Base-by-base conservation (phyloP, 2,329 filamentous ascomycete species). In the Aspergillus sp. region DNA sequence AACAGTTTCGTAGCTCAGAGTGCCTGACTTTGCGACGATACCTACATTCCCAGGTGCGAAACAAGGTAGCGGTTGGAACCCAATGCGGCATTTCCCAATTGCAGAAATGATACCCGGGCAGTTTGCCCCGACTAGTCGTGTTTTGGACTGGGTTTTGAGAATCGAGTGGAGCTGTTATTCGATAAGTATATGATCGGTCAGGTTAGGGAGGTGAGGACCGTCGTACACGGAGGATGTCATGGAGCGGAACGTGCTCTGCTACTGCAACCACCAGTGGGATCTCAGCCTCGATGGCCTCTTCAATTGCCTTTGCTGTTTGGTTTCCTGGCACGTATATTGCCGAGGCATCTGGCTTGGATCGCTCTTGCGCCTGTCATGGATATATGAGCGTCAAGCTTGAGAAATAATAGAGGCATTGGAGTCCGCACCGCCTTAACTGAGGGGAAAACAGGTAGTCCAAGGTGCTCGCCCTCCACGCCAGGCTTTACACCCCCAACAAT, bases 271-370 rank as follows among this genome's bases (percentile, higher is more conserved):
- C 86, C 1, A 93, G 80, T 0, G 89, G 88, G 0, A 93, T 86
- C 68, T 93, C 89, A 0, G 89, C 89, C 71, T 88, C 89, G 52
- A 92, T 90, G 1, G 90, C 90, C 70, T 93, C 89, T 70, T 90
- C 87, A 65, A 93, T 92, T 0, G 90, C 90, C 24, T 80, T 79
- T 0, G 86, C 81, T 1, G 90, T 90, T 63, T 89, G 85, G 58
- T 86, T 84, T n/a, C 90, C 89, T 1, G 90, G 87, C 2, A 93
- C 90, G 64, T 91, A 93, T 56, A 93, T 89, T 4, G 87, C 89
- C 1, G 90, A 91, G 4, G 89, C 90, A 75, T 92, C 86, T 2
- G 90, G 90, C 65, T 86, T 90, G 39, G 91, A 76, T 64, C 84
- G 79, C 64, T 88, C 83, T 76, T 89, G 86, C 6, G 90, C 90